A percentile compares a stretch with the other conserved stretches of the same genome.
Evolutionary conservation across 495 filamentous ascomycete species (phyloP).

Genomic region (Polyplosphaeria fusca): DNA sequence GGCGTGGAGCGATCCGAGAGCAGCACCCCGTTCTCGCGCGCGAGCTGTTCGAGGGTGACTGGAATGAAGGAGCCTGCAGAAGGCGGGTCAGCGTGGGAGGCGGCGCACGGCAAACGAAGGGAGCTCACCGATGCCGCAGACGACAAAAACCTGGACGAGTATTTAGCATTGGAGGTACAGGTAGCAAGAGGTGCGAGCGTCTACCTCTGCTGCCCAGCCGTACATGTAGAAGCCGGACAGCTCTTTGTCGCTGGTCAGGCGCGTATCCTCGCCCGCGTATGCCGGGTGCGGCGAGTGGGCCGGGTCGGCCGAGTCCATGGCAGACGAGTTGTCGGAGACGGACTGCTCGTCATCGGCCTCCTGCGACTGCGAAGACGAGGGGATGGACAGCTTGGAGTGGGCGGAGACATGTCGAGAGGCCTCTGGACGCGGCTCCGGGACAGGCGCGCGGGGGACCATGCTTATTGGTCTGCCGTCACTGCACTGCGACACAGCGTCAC

Average conservation of each 20-base stretch:
- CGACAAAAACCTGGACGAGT: conserved; percentile 66
- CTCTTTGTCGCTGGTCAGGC: conserved; percentile 82
- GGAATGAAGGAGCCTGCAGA: conserved; percentile 83
- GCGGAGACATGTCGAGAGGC: conserved; percentile 24
- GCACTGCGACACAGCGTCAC: no score
- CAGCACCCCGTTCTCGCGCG: conserved; percentile 84
- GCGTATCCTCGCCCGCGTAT: conserved; percentile 82
- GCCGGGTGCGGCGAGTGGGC: conserved; percentile 44
- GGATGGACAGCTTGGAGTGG: conserved; percentile 32
- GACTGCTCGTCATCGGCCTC: conserved; percentile 44
- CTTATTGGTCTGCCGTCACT: no score
- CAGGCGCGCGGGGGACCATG: conserved; percentile 23
- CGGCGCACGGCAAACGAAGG: conserved; percentile 9
- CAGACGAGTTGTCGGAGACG: conserved; percentile 25
- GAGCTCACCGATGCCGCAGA: conserved; percentile 77
- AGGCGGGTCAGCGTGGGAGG: neutral
- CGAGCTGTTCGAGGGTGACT: conserved; percentile 91
- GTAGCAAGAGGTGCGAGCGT: neutral
- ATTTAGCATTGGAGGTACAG: neutral
- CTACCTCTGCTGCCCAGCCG: conserved; percentile 87
- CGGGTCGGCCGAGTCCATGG: conserved; percentile 30
- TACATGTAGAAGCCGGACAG: conserved; percentile 94
- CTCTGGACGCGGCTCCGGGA: conserved; percentile 13
- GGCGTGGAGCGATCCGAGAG: conserved; percentile 69
- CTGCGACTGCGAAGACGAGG: conserved; percentile 31